Conservation (phyloP, 306 rosid genomes). For the Prosopis cineraria region DNA sequence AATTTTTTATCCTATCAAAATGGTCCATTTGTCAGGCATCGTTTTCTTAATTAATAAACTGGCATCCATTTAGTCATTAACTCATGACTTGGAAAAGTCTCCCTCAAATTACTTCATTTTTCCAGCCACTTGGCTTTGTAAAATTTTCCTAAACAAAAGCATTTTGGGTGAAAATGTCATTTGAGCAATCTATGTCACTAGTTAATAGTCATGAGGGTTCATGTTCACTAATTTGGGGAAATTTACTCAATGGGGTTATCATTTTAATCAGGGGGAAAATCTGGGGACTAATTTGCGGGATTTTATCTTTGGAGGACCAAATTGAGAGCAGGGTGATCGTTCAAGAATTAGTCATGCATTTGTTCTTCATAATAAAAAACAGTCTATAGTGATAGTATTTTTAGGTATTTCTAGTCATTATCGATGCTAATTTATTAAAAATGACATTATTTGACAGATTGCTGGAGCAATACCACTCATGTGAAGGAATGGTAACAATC, state of each 20-base stretch:
- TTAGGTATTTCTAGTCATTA: not conserved
- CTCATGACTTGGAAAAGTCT: not conserved
- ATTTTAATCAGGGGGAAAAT: not conserved
- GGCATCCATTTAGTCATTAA: not conserved
- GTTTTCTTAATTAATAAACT: not conserved
- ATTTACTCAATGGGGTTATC: not conserved
- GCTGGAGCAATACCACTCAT: constrained; percentile 75
- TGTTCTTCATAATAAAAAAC: constrained; percentile 12
- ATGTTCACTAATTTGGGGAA: not conserved
- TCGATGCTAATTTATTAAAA: constrained; percentile 35
- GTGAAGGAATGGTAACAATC: constrained; percentile 73
- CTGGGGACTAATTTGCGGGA: not conserved
- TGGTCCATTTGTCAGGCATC: not conserved
- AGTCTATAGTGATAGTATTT: constrained; percentile 3
- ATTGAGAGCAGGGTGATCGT: not conserved
- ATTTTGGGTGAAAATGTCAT: not conserved
- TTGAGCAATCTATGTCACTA: not conserved
- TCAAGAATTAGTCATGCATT: not conserved
- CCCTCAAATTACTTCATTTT: not conserved
- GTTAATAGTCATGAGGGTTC: not conserved
- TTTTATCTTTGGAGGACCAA: not conserved
- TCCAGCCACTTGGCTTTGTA: not conserved
- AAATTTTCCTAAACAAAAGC: not conserved
- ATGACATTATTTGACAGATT: constrained; percentile 60
- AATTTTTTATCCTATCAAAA: not conserved